Evolutionary conservation across 371 early-diverging fungal species (phyloP).

Genomic region (Mortierella sp.): DNA sequence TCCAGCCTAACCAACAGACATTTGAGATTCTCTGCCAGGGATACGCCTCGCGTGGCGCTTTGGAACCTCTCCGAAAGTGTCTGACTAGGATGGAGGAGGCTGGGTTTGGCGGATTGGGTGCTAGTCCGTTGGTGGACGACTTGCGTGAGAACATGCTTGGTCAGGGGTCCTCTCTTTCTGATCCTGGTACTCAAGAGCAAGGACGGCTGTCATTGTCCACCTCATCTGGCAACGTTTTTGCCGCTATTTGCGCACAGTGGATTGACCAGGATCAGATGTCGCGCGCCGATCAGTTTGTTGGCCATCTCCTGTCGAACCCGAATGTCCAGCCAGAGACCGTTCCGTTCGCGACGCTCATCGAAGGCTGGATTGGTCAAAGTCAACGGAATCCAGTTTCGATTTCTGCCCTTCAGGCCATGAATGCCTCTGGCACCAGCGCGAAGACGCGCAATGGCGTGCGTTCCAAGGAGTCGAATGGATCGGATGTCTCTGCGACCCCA

Average conservation of each 20-base stretch:
- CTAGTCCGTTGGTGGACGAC: neutral
- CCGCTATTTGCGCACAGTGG: constrained; percentile 35
- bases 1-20: constrained; percentile 29
- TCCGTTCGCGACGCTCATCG: constrained; percentile 32
- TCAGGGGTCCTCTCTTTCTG: neutral
- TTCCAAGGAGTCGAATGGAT: neutral
- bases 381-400: constrained; percentile 27
- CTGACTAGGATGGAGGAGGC: constrained; percentile 36
- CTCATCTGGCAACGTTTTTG: constrained; percentile 5
- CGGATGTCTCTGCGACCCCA: neutral
- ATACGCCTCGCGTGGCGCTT: constrained; percentile 33
- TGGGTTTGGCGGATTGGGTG: constrained; percentile 4
- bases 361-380: constrained; percentile 49
- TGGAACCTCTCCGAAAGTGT: constrained; percentile 24
- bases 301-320: constrained; percentile 7
- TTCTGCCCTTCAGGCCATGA: constrained; percentile 20
- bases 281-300: constrained; percentile 33
- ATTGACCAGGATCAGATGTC: constrained; percentile 32
- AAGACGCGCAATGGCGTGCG: neutral
- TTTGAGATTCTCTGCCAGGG: constrained; percentile 47
- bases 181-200: neutral
- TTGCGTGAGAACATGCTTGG: constrained; percentile 30
- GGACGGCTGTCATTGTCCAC: neutral
- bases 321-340: constrained; percentile 20
- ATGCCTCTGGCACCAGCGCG: neutral